phyloP scores from a whole-genome alignment of 2,329 filamentous ascomycete species.

The Tolypocladium endophyticum region DNA sequence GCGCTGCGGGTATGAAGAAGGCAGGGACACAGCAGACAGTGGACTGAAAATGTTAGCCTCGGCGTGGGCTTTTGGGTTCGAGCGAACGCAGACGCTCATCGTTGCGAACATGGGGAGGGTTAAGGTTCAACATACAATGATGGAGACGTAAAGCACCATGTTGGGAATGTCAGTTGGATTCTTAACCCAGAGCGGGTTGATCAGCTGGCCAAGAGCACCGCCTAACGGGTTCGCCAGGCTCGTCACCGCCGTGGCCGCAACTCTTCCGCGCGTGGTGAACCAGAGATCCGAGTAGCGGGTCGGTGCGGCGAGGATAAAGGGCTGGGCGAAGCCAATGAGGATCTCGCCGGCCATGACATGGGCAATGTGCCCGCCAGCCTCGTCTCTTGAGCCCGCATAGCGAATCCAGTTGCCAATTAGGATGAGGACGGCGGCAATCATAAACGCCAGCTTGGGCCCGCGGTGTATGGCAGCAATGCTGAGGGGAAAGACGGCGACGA shows the following conservation, averaged over 20 bases:
- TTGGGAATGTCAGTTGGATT: slow-evolving; percentile 56
- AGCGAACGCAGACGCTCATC: neutral
- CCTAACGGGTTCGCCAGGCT: slow-evolving; percentile 85
- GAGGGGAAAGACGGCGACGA: slow-evolving; percentile 60
- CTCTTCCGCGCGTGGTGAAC: slow-evolving; percentile 78
- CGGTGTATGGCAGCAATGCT: slow-evolving; percentile 69
- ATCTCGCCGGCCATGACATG: slow-evolving; percentile 87
- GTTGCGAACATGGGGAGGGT: neutral
- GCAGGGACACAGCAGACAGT: slow-evolving; percentile 54
- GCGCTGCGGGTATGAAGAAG: slow-evolving; percentile 67
- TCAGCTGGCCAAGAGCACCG: slow-evolving; percentile 76
- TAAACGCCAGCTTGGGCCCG: slow-evolving; percentile 69
- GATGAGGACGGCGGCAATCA: slow-evolving; percentile 61
- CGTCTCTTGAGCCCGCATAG: slow-evolving; percentile 55
- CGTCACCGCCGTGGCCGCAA: slow-evolving; percentile 76
- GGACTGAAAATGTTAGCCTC: slow-evolving; percentile 13
- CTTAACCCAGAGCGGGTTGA: slow-evolving; percentile 68
- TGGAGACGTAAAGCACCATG: slow-evolving; percentile 75
- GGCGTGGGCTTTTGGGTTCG: neutral
- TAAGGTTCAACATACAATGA: slow-evolving; percentile 54
- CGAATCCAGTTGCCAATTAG: slow-evolving; percentile 86
- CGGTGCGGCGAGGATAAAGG: slow-evolving; percentile 82
- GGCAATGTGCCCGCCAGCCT: slow-evolving; percentile 54
- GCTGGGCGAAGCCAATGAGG: slow-evolving; percentile 78
- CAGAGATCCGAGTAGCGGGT: slow-evolving; percentile 88